Conservation (phyloP, 305 asterid genomes). For the Plantago coronopus region DNA sequence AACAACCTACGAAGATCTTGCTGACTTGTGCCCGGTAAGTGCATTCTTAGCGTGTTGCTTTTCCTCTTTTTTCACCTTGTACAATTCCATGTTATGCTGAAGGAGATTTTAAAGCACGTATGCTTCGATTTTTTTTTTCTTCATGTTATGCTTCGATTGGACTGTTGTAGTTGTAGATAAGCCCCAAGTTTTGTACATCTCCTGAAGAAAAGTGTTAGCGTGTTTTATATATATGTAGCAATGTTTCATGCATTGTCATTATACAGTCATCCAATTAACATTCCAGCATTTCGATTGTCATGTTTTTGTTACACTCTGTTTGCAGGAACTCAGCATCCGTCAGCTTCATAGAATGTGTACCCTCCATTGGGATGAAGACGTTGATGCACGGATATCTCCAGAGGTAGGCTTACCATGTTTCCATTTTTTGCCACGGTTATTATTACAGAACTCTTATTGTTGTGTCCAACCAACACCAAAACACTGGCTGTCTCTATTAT, state of each 20-base stretch:
- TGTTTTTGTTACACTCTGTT: neutral
- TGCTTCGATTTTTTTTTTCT: too few relatives aligned
- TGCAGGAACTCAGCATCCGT: constrained; percentile 63
- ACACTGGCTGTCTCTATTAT: neutral
- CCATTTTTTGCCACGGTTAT: neutral
- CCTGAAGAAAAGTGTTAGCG: too few relatives aligned
- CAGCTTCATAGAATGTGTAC: constrained; percentile 72
- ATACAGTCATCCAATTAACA: too few relatives aligned
- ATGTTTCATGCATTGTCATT: too few relatives aligned
- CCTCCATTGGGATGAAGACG: constrained; percentile 62
- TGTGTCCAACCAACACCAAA: neutral
- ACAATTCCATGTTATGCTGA: too few relatives aligned
- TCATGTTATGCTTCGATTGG: too few relatives aligned
- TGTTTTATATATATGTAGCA: too few relatives aligned
- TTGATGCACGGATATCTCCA: constrained; percentile 57
- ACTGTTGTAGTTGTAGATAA: too few relatives aligned
- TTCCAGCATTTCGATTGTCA: too few relatives aligned
- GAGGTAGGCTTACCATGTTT: constrained; percentile 38
- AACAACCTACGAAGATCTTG: constrained; percentile 56
- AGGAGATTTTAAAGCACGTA: too few relatives aligned
- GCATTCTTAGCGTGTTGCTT: neutral
- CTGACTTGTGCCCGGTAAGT: constrained; percentile 71
- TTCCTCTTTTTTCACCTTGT: neutral
- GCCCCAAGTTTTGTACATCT: too few relatives aligned
- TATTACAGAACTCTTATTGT: neutral